Percentiles rank a stretch among this genome's conserved stretches.
Evolutionary conservation across 2,329 filamentous ascomycete genomes (phyloP).

Genomic region (Lomentospora prolificans): DNA sequence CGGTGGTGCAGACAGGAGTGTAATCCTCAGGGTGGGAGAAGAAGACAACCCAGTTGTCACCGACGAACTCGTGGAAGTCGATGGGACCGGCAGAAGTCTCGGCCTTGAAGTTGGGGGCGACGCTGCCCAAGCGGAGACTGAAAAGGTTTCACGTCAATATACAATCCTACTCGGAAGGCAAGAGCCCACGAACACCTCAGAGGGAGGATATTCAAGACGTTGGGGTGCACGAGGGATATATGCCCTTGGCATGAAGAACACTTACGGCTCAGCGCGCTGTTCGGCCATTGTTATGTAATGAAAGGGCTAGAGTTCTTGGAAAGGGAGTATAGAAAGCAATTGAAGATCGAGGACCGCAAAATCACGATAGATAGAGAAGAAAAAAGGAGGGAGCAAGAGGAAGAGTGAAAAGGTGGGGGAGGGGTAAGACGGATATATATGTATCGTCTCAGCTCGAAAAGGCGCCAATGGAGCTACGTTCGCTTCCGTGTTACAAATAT

Average conservation of each 20-base stretch:
- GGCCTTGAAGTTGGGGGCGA: slow-evolving; percentile 74
- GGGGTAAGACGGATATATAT: slow-evolving; percentile 3
- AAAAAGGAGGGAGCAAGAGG: not conserved
- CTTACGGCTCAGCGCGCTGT: slow-evolving; percentile 7
- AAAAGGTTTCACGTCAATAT: not conserved
- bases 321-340: not conserved
- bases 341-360: not conserved
- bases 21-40: slow-evolving; percentile 86
- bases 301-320: no score
- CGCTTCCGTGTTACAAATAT: slow-evolving; percentile 1
- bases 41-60: slow-evolving; percentile 69
- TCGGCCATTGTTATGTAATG: slow-evolving; percentile 7
- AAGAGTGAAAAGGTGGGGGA: slow-evolving; percentile 2
- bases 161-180: no score
- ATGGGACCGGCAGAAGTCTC: slow-evolving; percentile 70
- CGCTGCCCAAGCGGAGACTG: slow-evolving; percentile 54
- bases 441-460: not conserved
- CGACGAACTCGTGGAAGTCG: slow-evolving; percentile 75
- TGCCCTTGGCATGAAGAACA: not conserved
- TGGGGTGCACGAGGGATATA: not conserved
- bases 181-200: no score
- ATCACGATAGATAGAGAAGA: not conserved
- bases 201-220: no score
- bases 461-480: not conserved
- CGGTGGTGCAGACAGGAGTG: slow-evolving; percentile 92